Conservation (phyloP, 495 filamentous ascomycete genomes). For the Aspergillus steynii region DNA sequence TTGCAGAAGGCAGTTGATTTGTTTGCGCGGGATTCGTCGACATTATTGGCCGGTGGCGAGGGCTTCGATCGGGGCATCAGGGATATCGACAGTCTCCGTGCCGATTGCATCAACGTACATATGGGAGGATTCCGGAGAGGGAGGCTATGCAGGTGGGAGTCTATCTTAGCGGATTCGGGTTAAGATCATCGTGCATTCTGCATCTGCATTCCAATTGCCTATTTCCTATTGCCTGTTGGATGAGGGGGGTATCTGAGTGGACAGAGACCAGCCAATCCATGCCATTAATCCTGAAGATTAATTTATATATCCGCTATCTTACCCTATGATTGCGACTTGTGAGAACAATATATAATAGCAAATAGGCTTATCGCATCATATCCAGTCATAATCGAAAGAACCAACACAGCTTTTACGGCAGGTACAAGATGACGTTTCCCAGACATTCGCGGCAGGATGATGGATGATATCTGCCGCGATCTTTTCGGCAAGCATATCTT, state of each 20-base stretch:
- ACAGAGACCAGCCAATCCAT: not conserved
- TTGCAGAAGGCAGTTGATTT: not conserved
- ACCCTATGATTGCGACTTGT: not conserved
- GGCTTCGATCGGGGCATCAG: too few relatives aligned
- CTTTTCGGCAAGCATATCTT: conserved; percentile 61
- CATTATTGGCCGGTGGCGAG: too few relatives aligned
- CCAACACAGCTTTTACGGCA: not conserved
- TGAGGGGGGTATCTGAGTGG: not conserved
- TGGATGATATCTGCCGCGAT: conserved; percentile 55
- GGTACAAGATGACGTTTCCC: not conserved
- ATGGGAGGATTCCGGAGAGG: not conserved
- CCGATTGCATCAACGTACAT: not conserved
- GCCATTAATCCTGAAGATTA: not conserved
- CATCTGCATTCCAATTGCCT: not conserved
- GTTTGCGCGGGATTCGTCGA: not conserved
- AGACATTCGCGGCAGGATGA: not conserved
- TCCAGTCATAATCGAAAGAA: not conserved
- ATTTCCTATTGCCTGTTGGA: not conserved
- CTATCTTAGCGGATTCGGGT: not conserved
- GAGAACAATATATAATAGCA: not conserved
- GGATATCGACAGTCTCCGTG: not conserved
- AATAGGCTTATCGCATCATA: not conserved
- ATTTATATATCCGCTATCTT: not conserved
- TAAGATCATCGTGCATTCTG: not conserved
- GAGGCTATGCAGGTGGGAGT: not conserved